Conservation (phyloP, 805 yeast genomes). For the Brettanomyces sp. region DNA sequence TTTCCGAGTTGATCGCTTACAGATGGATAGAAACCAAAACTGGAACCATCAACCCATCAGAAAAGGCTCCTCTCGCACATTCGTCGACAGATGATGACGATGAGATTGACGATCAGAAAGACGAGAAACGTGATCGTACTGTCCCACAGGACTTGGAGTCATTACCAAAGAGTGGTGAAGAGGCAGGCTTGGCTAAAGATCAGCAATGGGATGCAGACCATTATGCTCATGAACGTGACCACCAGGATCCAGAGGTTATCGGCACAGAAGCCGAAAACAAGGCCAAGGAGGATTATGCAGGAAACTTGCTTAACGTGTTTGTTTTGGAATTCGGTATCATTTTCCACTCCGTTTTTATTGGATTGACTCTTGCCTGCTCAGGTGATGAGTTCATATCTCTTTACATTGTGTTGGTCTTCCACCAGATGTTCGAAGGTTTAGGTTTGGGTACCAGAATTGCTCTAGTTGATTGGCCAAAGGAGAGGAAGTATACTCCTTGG, state of each 20-base stretch:
- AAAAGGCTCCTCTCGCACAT: conserved; percentile 25
- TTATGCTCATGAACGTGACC: conserved; percentile 31
- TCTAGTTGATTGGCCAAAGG: conserved; percentile 35
- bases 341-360: conserved; percentile 78
- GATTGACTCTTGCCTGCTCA: conserved; percentile 67
- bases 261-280: conserved; percentile 28
- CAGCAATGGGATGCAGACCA: conserved; percentile 18
- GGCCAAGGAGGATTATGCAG: conserved; percentile 31
- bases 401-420: conserved; percentile 61
- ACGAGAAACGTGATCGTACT: conserved; percentile 4
- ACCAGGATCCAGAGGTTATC: conserved; percentile 35
- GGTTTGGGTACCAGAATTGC: conserved; percentile 78
- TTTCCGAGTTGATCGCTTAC: conserved; percentile 42
- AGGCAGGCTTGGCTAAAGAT: conserved; percentile 12
- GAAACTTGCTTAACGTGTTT: conserved; percentile 45
- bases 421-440: conserved; percentile 79
- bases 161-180: conserved; percentile 32
- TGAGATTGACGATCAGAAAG: not conserved
- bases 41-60: conserved; percentile 44
- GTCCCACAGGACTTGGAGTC: conserved; percentile 31
- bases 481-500: conserved; percentile 46
- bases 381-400: conserved; percentile 68
- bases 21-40: conserved; percentile 30
- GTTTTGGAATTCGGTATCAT: conserved; percentile 72
- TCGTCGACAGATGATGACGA: conserved; percentile 6